Evolutionary conservation across 345 rosid species (phyloP), one percentile per base, ranked within the genome.

Genomic region (Arabidopsis arenosa): DNA sequence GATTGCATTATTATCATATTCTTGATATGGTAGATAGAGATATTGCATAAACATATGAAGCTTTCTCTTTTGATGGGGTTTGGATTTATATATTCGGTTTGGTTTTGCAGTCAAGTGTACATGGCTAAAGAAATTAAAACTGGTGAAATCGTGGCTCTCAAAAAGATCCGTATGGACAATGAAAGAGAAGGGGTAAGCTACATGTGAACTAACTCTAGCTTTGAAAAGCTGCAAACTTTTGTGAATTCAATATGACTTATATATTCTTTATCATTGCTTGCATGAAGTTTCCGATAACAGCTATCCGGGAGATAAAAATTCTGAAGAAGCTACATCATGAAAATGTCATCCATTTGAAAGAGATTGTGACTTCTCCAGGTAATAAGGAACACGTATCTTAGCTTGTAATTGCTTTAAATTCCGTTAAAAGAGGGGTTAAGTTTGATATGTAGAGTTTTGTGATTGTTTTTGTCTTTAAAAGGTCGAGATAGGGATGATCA

Each of bases 141-240:
- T 0, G 93, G 96, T 52, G 99, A 90, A 84, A 90, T 92, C 35
- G 99, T 95, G 69, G 99, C 99, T 68, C 80, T 92, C 83, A 95
- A 95, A 85, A 95, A 88, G 85, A 90, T 92, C 45, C 88, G 99
- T 69, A 95, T 92, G 97, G 97, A 92, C 81, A 92, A 94, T 63
- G 98, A 92, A 82, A 89, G 93, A 82, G 97, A 92, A 77, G 98
- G 98, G 88, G 98, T 92, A 84, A 72, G 83, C 81, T 81, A 36
- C 7, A 66, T 28, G 13, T 69, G 12, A 44, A 28, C 4, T 28
- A 28, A 3, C 32, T 17, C 45, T 41, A 40, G 48, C 63, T 75
- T 59, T 0, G 14, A 13, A 4, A 15, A 60, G 55, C 8, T 51
- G 54, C 28, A 6, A 39, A 28, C 9, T 28, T 28, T 75, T 66